Conservation (phyloP, 2,329 filamentous ascomycete species). For the Clathrospora elynae region DNA sequence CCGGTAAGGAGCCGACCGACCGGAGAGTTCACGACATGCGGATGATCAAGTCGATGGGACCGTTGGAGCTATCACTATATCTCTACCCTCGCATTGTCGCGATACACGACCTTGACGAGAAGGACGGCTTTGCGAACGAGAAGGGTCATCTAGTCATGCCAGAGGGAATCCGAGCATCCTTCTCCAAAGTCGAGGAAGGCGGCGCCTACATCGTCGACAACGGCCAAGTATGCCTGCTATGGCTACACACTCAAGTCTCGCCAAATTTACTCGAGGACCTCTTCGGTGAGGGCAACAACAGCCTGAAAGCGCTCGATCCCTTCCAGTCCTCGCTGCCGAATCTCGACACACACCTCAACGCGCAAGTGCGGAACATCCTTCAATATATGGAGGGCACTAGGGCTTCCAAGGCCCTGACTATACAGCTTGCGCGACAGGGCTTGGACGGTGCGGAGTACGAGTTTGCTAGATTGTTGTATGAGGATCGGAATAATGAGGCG, state of each 20-base stretch:
- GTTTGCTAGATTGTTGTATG: constrained; percentile 86
- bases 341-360: constrained; percentile 89
- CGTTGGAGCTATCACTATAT: constrained; percentile 84
- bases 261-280: constrained; percentile 89
- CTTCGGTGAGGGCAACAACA: constrained; percentile 76
- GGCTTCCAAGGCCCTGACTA: constrained; percentile 83
- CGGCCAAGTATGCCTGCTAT: constrained; percentile 87
- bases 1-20: constrained; percentile 87
- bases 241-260: constrained; percentile 90
- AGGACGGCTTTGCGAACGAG: constrained; percentile 92
- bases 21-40: constrained; percentile 89
- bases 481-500: constrained; percentile 96
- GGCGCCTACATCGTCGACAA: constrained; percentile 96
- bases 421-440: constrained; percentile 90
- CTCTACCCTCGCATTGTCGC: constrained; percentile 94
- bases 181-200: constrained; percentile 85
- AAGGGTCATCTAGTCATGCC: constrained; percentile 88
- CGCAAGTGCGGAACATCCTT: constrained; percentile 90
- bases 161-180: constrained; percentile 77
- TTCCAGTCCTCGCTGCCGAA: constrained; percentile 80
- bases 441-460: constrained; percentile 96
- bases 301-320: constrained; percentile 77
- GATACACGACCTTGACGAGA: constrained; percentile 83
- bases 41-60: constrained; percentile 85
- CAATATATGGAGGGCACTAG: constrained; percentile 81